Percentiles rank a stretch among this genome's conserved stretches.
phyloP scores from a whole-genome alignment of 1,139 yeast species.

The Suhomyces wounanorum region DNA sequence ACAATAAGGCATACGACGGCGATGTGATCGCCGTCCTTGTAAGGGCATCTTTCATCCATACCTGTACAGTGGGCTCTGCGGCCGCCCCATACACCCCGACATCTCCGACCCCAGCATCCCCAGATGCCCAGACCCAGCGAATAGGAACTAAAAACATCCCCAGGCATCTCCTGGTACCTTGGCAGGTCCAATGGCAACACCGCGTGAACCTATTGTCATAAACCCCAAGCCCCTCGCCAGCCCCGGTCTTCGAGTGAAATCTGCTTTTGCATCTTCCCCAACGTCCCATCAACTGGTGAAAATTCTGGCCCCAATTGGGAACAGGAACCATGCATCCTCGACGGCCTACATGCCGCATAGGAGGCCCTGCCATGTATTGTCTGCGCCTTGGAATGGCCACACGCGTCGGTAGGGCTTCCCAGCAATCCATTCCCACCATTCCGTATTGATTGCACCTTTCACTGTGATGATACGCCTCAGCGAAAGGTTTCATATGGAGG shows the following conservation, averaged over 20 bases:
- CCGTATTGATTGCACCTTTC: background rate
- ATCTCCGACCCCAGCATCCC: background rate
- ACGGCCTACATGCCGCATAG: background rate
- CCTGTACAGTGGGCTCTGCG: background rate
- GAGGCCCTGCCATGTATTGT: background rate
- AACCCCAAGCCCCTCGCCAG: too few relatives aligned
- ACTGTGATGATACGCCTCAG: constrained; percentile 1
- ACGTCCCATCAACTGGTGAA: too few relatives aligned
- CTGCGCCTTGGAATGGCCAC: background rate
- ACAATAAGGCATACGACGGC: background rate
- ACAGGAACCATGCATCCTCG: too few relatives aligned
- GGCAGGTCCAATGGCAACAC: background rate
- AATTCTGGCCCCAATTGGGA: too few relatives aligned
- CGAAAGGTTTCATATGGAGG: background rate
- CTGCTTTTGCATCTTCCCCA: too few relatives aligned
- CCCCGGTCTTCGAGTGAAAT: too few relatives aligned
- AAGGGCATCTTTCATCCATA: background rate
- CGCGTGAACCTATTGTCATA: too few relatives aligned
- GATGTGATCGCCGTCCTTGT: background rate
- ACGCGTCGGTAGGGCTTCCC: background rate
- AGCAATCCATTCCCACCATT: background rate
- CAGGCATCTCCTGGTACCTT: background rate
- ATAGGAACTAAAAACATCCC: background rate
- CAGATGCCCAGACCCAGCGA: background rate
- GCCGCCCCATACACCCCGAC: background rate